phyloP scores from a whole-genome alignment of 768 basidiomycete species.

The Lactarius indigo region DNA sequence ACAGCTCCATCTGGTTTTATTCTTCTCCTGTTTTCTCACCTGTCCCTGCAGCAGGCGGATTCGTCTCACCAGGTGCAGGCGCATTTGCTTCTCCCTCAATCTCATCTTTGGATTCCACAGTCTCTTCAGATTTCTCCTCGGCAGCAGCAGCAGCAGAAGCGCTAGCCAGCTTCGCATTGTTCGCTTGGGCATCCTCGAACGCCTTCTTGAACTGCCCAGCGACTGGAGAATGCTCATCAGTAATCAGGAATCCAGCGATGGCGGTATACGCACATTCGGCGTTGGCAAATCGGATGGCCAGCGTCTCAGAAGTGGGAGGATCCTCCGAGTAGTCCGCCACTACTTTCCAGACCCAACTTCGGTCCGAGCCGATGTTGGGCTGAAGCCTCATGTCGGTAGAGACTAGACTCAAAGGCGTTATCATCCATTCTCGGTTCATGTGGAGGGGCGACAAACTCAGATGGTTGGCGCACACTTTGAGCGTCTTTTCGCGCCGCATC shows the following conservation, averaged over 20 bases:
- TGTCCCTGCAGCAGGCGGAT: constrained; percentile 29
- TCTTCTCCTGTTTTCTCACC: constrained; percentile 38
- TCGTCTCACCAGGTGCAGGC: constrained; percentile 27
- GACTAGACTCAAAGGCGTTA: constrained; percentile 48
- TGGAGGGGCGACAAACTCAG: constrained; percentile 50
- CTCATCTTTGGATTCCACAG: constrained; percentile 27
- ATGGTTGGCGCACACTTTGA: constrained; percentile 99
- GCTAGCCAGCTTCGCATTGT: constrained; percentile 42
- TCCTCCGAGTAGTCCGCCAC: constrained; percentile 91
- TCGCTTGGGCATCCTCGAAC: constrained; percentile 82
- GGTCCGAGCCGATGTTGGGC: constrained; percentile 97
- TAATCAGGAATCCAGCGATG: not conserved
- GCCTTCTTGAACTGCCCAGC: constrained; percentile 84
- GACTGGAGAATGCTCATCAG: constrained; percentile 40
- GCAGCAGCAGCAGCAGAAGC: constrained; percentile 31
- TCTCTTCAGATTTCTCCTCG: constrained; percentile 34
- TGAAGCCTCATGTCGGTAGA: constrained; percentile 88
- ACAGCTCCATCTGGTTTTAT: constrained; percentile 14
- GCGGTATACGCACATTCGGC: constrained; percentile 69
- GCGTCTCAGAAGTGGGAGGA: constrained; percentile 88
- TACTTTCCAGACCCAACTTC: constrained; percentile 99
- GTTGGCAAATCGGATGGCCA: constrained; percentile 98
- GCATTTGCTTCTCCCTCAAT: constrained; percentile 32
- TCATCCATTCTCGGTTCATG: not conserved
- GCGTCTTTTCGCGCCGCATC: constrained; percentile 99